Base-by-base conservation (phyloP, 2,329 filamentous ascomycete genomes). In the Helicocarpus griseus region DNA sequence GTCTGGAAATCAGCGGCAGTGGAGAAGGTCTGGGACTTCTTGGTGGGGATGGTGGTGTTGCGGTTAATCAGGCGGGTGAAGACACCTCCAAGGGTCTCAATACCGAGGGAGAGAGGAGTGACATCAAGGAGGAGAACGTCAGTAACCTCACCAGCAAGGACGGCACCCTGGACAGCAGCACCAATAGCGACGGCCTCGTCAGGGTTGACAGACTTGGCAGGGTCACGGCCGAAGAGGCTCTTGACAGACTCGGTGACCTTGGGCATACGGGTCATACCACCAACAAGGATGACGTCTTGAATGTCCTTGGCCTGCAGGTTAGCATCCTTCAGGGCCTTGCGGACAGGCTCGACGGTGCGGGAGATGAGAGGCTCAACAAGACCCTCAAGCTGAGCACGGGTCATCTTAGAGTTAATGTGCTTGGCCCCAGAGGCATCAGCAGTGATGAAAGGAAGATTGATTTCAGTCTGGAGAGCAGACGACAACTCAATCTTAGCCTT, bases 401-500 rank as follows among this genome's bases (percentile, higher is more conserved):
- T 87, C 72, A 97, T 82, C 84, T 95, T 95, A 69, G 80, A 79
- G 82, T 95, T 95, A 77, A 97, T 96, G 81, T 97, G 91, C 82
- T 96, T 95, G 61, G 91, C 91, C 64, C 91, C 93, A 53, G 87
- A 93, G 56, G 90, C 81, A 69, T 96, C 90, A 65, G 91, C 91
- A 70, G 90, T 95, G 75, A 97, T 96, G 82, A 97, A 97, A 60
- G 91, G 91, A 68, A 97, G 83, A 80, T 95, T 95, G 77, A 97
- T 96, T 67, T 96, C 91, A 61, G 91, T 97, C 73, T 95, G 88
- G 61, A 90, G 82, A 53, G 90, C 90, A 31, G 90, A 96, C 11
- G 91, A 97, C 61, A 97, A 79, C 77, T 96, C 91, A 66, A 96
- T 96, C 88, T 97, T 97, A 69, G 91, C 91, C 84, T 96, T 96